These are phyloP conservation scores for Mucor sp. DNA, from an alignment of 371 early-diverging fungal species.

Conservation along the genomic window DNA sequence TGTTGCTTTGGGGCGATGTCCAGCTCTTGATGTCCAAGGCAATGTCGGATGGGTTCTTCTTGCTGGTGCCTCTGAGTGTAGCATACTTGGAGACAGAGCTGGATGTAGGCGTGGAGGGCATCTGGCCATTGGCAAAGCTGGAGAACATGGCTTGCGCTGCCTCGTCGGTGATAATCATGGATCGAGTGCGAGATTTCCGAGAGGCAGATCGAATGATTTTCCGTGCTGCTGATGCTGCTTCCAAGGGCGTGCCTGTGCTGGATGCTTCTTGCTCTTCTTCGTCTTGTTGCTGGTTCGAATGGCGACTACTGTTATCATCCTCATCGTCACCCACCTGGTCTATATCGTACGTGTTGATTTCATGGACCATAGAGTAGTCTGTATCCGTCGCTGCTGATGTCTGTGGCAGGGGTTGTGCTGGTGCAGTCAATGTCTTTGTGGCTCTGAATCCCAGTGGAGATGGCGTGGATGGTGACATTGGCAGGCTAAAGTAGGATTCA, in stretches of 20 bases:
- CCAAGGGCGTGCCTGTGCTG: not conserved
- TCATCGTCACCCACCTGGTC: not conserved
- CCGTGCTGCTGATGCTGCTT: slow-evolving; percentile 20
- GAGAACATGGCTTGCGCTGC: slow-evolving; percentile 13
- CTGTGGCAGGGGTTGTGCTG: not conserved
- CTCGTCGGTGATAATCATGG: slow-evolving; percentile 23
- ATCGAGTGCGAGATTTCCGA: slow-evolving; percentile 26
- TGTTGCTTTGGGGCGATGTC: not conserved
- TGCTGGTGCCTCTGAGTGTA: slow-evolving; percentile 7
- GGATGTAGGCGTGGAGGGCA: not conserved
- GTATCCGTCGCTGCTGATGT: not conserved
- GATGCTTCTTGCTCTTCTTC: not conserved
- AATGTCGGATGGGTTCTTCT: not conserved
- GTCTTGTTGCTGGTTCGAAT: not conserved
- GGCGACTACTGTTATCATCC: not conserved
- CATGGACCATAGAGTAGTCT: slow-evolving; percentile 5
- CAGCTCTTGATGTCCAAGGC: slow-evolving; percentile 2
- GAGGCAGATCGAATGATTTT: slow-evolving; percentile 28
- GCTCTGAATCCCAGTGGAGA: not conserved
- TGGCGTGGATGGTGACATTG: slow-evolving; percentile 9
- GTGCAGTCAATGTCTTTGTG: not conserved
- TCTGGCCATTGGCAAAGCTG: not conserved
- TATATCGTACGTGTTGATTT: slow-evolving; percentile 6
- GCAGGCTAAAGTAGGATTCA: slow-evolving; percentile 15
- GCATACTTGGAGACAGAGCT: slow-evolving; percentile 8